A percentile compares a stretch with the other conserved stretches of the same genome.
Conservation (phyloP, 176 grass and related monocot genomes). For the Triticum monococcum region DNA sequence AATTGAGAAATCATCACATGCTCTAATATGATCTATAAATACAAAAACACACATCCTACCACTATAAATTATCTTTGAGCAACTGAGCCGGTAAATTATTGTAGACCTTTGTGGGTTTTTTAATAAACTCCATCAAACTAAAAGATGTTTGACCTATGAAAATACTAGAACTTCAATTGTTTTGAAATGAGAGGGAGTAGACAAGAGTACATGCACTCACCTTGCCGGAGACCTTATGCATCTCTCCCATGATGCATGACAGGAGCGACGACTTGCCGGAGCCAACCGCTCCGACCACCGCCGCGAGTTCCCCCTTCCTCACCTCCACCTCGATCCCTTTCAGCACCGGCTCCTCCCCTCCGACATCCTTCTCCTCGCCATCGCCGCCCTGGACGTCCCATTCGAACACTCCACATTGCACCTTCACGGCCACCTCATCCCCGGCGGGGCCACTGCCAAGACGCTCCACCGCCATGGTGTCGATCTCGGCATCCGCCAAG, state of each 20-base stretch:
- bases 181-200: too few relatives aligned
- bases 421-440: conserved; percentile 14
- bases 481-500: conserved; percentile 52
- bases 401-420: conserved; percentile 42
- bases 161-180: too few relatives aligned
- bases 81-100: too few relatives aligned
- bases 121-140: too few relatives aligned
- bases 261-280: conserved; percentile 75
- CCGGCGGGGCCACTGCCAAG: background rate
- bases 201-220: conserved; percentile 1
- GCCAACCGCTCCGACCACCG: conserved; percentile 56
- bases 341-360: conserved; percentile 8
- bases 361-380: background rate
- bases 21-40: too few relatives aligned
- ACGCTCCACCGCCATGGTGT: conserved; percentile 34
- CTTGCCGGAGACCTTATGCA: conserved; percentile 61
- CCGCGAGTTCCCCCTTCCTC: conserved; percentile 40
- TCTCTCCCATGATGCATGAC: conserved; percentile 64
- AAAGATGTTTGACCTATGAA: too few relatives aligned
- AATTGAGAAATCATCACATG: too few relatives aligned
- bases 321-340: conserved; percentile 47
- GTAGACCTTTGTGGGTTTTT: too few relatives aligned
- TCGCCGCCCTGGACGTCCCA: conserved; percentile 34
- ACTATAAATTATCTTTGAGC: too few relatives aligned
- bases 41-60: too few relatives aligned